Evolutionary conservation across 441 rosid species (phyloP).

Genomic region (Pelargonium myrrhifolium): DNA sequence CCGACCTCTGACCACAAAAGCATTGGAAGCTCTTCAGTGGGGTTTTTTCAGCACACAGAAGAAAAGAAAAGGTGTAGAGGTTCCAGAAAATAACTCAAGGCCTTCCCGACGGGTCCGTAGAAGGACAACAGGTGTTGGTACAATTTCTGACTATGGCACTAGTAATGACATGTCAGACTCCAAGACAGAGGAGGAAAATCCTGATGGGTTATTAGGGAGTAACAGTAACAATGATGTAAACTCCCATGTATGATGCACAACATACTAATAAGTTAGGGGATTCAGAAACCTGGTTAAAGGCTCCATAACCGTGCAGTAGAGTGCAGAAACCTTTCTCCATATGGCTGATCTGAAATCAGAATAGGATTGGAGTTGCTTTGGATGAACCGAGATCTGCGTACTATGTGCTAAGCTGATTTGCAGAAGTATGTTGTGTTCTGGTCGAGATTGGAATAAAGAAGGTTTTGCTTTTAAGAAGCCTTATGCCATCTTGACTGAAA

Average conservation of each 20-base stretch:
- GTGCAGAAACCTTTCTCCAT: not conserved
- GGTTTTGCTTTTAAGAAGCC: not conserved
- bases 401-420: not conserved
- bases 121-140: slow-evolving; percentile 18
- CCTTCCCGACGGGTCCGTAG: slow-evolving; percentile 26
- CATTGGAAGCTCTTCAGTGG: slow-evolving; percentile 42
- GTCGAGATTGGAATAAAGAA: not conserved
- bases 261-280: not conserved
- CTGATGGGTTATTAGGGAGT: slow-evolving; percentile 14
- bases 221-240: slow-evolving; percentile 12
- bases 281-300: not conserved
- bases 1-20: slow-evolving; percentile 39
- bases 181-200: slow-evolving; percentile 16
- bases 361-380: not conserved
- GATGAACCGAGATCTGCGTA: too few species aligned
- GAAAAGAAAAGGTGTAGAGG: slow-evolving; percentile 36
- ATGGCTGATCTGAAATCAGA: not conserved
- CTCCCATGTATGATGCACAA: slow-evolving; percentile 14
- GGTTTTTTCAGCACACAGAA: slow-evolving; percentile 35
- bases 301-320: not conserved
- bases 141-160: slow-evolving; percentile 26
- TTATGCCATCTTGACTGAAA: not conserved
- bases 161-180: slow-evolving; percentile 24
- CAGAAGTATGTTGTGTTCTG: not conserved
- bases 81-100: slow-evolving; percentile 23